These are phyloP conservation scores for Populus hybrid DNA, from an alignment of 441 rosid genomes.

Conservation along the genomic window DNA sequence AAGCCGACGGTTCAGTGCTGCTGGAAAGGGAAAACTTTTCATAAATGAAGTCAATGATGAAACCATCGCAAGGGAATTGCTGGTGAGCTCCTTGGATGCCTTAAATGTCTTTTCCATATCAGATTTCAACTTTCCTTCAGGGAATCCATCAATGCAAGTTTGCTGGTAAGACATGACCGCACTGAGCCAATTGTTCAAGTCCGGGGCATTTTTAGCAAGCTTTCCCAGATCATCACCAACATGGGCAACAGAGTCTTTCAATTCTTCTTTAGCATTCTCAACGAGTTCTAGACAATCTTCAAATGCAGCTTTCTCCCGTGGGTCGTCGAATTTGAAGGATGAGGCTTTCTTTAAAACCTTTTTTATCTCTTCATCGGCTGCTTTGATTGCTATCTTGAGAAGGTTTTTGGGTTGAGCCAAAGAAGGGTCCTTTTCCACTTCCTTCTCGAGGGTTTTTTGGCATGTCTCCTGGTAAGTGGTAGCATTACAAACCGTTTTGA, in stretches of 20 bases:
- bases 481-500: constrained; percentile 39
- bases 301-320: constrained; percentile 49
- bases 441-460: constrained; percentile 36
- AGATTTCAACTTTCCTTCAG: constrained; percentile 48
- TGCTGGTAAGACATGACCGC: constrained; percentile 74
- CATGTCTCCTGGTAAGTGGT: constrained; percentile 48
- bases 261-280: constrained; percentile 48
- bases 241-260: constrained; percentile 15
- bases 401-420: constrained; percentile 37
- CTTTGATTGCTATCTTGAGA: constrained; percentile 42
- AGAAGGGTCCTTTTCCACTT: constrained; percentile 22
- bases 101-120: constrained; percentile 40
- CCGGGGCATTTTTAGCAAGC: constrained; percentile 25
- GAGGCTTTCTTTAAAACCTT: constrained; percentile 31
- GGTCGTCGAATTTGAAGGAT: constrained; percentile 31
- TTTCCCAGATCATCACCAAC: constrained; percentile 20
- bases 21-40: constrained; percentile 10
- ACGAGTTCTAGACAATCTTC: constrained; percentile 53
- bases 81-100: constrained; percentile 42
- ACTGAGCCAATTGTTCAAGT: constrained; percentile 61
- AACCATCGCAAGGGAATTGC: constrained; percentile 68
- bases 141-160: constrained; percentile 67
- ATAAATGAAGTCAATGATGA: constrained; percentile 26
- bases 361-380: constrained; percentile 34
- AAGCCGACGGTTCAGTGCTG: constrained; percentile 33